Conservation (phyloP, 208 protist genomes). For the Leishmania arabica region DNA sequence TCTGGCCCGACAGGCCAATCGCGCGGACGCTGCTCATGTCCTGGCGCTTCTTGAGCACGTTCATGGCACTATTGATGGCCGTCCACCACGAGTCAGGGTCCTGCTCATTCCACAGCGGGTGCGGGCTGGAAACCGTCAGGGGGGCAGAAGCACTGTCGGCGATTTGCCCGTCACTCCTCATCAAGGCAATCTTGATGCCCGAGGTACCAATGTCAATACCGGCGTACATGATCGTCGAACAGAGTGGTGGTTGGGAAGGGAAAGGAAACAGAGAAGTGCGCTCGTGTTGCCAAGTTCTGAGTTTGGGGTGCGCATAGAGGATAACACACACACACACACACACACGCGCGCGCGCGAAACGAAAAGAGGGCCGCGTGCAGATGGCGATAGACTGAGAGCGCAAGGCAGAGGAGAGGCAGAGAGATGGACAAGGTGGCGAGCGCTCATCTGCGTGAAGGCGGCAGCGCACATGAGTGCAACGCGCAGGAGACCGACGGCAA, state of each 20-base stretch:
- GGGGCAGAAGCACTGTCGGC: slow-evolving; percentile 55
- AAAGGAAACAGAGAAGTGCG: not conserved
- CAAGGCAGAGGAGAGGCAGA: not conserved
- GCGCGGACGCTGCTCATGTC: slow-evolving; percentile 53
- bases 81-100: slow-evolving; percentile 62
- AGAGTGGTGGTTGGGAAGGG: not conserved
- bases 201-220: slow-evolving; percentile 79
- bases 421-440: not conserved
- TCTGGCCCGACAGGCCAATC: slow-evolving; percentile 73
- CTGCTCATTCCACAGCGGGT: slow-evolving; percentile 80
- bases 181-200: slow-evolving; percentile 73
- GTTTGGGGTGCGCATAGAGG: not conserved
- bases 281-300: not conserved
- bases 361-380: not conserved
- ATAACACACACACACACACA: too few species aligned
- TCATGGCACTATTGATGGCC: slow-evolving; percentile 62
- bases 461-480: not conserved
- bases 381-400: not conserved
- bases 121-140: slow-evolving; percentile 56
- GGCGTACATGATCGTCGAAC: slow-evolving; percentile 46
- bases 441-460: not conserved
- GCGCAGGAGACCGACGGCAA: not conserved
- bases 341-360: not conserved
- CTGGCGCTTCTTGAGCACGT: slow-evolving; percentile 45
- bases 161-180: slow-evolving; percentile 49